Percentiles rank a stretch among this genome's conserved stretches.
phyloP scores from a whole-genome alignment of 352 stramenopile species.

The Globisporangium orthogonon region DNA sequence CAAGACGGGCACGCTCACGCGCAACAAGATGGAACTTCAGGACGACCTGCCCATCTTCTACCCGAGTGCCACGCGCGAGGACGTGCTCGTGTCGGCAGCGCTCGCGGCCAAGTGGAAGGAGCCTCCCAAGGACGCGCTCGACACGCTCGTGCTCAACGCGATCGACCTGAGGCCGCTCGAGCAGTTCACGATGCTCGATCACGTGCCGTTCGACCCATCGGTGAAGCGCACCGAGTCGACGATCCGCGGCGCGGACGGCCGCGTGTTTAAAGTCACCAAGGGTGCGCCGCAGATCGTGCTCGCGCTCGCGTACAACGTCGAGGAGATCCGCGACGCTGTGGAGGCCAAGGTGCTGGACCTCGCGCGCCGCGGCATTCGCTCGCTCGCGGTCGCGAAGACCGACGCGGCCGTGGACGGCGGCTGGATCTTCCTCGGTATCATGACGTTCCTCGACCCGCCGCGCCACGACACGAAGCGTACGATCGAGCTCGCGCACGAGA shows the following conservation, averaged over 20 bases:
- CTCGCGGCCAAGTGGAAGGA: slow-evolving; percentile 94
- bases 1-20: slow-evolving; percentile 94
- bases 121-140: slow-evolving; percentile 89
- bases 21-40: slow-evolving; percentile 93
- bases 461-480: slow-evolving; percentile 92
- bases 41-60: slow-evolving; percentile 88
- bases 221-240: slow-evolving; percentile 93
- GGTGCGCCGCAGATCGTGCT: slow-evolving; percentile 93
- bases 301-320: slow-evolving; percentile 60
- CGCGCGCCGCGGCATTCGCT: slow-evolving; percentile 82
- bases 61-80: slow-evolving; percentile 68
- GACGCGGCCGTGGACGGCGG: slow-evolving; percentile 57
- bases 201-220: slow-evolving; percentile 77
- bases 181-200: slow-evolving; percentile 78
- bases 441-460: slow-evolving; percentile 95
- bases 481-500: slow-evolving; percentile 87
- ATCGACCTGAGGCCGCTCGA: slow-evolving; percentile 82
- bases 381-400: slow-evolving; percentile 82
- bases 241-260: slow-evolving; percentile 66
- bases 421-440: slow-evolving; percentile 93
- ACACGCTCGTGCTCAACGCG: slow-evolving; percentile 88
- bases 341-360: slow-evolving; percentile 88
- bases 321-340: slow-evolving; percentile 80
- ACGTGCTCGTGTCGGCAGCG: slow-evolving; percentile 88
- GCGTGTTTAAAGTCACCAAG: slow-evolving; percentile 92